Evolutionary conservation across 2,329 filamentous ascomycete species (phyloP), one percentile per base, ranked within the genome.

Genomic region (Penicillium thymicola): DNA sequence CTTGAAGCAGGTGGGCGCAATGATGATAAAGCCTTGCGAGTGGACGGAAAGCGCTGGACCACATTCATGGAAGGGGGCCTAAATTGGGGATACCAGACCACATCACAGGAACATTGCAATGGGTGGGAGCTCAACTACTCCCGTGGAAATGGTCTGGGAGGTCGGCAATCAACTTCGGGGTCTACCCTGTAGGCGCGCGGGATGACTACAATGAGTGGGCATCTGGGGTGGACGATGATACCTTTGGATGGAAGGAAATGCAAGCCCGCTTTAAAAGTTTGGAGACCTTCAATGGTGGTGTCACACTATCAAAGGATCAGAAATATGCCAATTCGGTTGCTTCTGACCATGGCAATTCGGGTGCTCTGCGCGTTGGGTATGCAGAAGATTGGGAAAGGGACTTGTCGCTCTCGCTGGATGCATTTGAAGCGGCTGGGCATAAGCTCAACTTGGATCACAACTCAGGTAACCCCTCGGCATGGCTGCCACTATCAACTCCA

Each of bases 131-230:
- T 83, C 3, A 76, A 79, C 59, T 81, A 81, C 59, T 76, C 76
- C 6, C 77, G 81, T 1, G 82, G 82, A 0, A 76, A 75, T 48
- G 79, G 78, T 0, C 68, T 85, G 0, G 82, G 82, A 1, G 82
- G 82, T 2, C 73, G 51, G 79, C 80, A 8, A 80, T 84, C 61
- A 85, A 85, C 65, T 84, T 83, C 55, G 77, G 78, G 16, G 78
- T 81, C 14, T 86, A 77, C 67, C 80, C 76, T 3, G 62, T 81
- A 27, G 86, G 86, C 3, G 78, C 82, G 2, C 72, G 75, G 1
- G 83, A 83, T 50, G 86, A 89, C 60, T 88, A 84, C 58, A 78
- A 88, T 28, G 77, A 82, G 51, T 87, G 85, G 84, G 83, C 83
- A 1, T 71, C 75, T 0, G 59, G 81, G 2, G 80, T 83, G 0